A percentile compares a stretch with the other conserved stretches of the same genome.
These are phyloP conservation scores for Trichoderma gamsii DNA, from an alignment of 495 filamentous ascomycete genomes.

Conservation along the genomic window DNA sequence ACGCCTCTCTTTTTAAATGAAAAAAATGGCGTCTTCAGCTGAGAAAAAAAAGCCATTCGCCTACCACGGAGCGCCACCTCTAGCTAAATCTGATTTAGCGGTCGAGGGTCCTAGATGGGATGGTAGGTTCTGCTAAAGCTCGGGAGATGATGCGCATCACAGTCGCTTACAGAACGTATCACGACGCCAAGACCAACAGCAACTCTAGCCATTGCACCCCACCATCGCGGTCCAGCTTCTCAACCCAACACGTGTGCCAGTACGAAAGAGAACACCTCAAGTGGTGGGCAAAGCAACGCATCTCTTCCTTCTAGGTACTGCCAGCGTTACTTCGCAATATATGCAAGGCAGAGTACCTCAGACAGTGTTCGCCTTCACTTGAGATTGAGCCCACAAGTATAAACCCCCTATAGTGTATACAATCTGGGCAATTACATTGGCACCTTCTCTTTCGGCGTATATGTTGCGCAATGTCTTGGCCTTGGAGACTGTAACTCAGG, in stretches of 20 bases:
- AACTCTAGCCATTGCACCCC: not conserved
- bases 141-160: not conserved
- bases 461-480: too few species aligned
- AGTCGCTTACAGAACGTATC: not conserved
- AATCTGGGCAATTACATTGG: too few species aligned
- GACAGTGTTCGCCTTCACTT: too few species aligned
- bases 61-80: not conserved
- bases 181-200: not conserved
- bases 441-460: too few species aligned
- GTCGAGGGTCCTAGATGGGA: not conserved
- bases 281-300: not conserved
- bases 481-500: too few species aligned
- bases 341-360: too few species aligned
- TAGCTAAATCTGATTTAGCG: not conserved
- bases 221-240: not conserved
- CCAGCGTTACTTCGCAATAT: too few species aligned
- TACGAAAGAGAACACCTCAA: not conserved
- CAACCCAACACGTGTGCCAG: not conserved
- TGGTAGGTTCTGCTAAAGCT: not conserved
- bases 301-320: too few species aligned
- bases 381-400: too few species aligned
- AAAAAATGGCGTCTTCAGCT: constrained; percentile 5
- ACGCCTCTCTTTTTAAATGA: not conserved
- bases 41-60: not conserved
- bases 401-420: too few species aligned